A percentile compares a stretch with the other conserved stretches of the same genome.
Conservation (phyloP, 148 eudicot species). For the Oxyria digyna region DNA sequence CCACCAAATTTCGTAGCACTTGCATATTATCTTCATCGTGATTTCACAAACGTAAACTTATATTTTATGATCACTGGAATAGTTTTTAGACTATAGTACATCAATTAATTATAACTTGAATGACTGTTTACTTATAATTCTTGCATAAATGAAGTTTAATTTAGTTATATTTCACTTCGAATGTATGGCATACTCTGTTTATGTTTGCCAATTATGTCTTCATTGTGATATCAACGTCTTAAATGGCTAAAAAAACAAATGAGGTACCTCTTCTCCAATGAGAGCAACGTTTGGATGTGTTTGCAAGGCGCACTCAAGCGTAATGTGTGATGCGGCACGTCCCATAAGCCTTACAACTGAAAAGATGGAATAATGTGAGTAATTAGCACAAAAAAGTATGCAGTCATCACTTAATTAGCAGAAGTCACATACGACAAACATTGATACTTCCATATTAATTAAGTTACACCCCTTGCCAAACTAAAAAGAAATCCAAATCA, state of each 20-base stretch:
- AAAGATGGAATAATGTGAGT: not conserved
- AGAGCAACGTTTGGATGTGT: slow-evolving; percentile 93
- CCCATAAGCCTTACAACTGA: slow-evolving; percentile 98
- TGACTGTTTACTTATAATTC: too few species aligned
- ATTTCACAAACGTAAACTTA: not conserved
- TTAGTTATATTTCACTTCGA: too few species aligned
- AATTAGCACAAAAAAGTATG: not conserved
- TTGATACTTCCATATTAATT: not conserved
- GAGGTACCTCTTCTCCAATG: slow-evolving; percentile 89
- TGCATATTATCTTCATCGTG: not conserved
- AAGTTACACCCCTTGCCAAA: not conserved
- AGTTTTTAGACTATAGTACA: too few species aligned
- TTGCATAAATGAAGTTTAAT: too few species aligned
- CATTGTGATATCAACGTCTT: not conserved
- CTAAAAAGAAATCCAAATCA: not conserved
- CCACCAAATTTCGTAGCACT: not conserved
- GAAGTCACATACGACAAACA: not conserved
- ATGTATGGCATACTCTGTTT: too few species aligned
- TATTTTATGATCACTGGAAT: not conserved
- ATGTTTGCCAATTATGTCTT: not conserved
- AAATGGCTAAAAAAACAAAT: not conserved
- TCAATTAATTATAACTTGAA: too few species aligned
- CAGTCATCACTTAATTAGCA: not conserved
- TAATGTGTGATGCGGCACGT: slow-evolving; percentile 98
- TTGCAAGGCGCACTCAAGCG: slow-evolving; percentile 96